Percentiles rank a stretch among this genome's conserved stretches.
Conservation (phyloP, 2,329 filamentous ascomycete genomes). For the Fusarium sp. region DNA sequence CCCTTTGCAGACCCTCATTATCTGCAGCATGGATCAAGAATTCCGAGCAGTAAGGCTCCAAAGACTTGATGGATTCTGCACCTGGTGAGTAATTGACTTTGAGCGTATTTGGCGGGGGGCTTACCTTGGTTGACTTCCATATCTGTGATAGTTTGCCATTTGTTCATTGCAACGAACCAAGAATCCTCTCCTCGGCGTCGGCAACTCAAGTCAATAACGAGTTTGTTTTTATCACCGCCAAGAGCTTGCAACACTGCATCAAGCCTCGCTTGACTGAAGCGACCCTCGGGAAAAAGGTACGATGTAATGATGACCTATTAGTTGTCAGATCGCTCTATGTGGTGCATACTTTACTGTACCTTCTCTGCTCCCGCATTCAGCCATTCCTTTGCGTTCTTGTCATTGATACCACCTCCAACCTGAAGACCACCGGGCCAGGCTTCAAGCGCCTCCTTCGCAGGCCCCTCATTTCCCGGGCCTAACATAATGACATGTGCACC, state of each 20-base stretch:
- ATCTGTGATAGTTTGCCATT: constrained; percentile 97
- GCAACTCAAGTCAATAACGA: constrained; percentile 96
- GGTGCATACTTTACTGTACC: constrained; percentile 58
- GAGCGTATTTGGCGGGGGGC: not conserved
- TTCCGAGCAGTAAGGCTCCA: constrained; percentile 94
- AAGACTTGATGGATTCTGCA: constrained; percentile 77
- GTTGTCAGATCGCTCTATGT: constrained; percentile 10
- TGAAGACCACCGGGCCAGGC: constrained; percentile 86
- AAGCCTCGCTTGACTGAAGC: constrained; percentile 81
- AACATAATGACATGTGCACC: constrained; percentile 98
- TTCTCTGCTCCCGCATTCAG: constrained; percentile 88
- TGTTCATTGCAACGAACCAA: constrained; percentile 99
- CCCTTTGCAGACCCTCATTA: constrained; percentile 91
- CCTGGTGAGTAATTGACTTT: constrained; percentile 16
- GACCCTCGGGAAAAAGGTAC: constrained; percentile 86
- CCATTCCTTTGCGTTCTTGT: constrained; percentile 86
- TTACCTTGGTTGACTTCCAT: constrained; percentile 91
- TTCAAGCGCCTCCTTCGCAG: constrained; percentile 78
- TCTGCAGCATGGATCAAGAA: constrained; percentile 98
- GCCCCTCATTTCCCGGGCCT: constrained; percentile 84
- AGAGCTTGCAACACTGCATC: constrained; percentile 78
- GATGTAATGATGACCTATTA: constrained; percentile 95
- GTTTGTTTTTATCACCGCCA: constrained; percentile 76
- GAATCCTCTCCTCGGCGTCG: constrained; percentile 73
- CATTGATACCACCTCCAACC: constrained; percentile 92